phyloP scores from a whole-genome alignment of 306 rosid species.

The Nissolia schottii region DNA sequence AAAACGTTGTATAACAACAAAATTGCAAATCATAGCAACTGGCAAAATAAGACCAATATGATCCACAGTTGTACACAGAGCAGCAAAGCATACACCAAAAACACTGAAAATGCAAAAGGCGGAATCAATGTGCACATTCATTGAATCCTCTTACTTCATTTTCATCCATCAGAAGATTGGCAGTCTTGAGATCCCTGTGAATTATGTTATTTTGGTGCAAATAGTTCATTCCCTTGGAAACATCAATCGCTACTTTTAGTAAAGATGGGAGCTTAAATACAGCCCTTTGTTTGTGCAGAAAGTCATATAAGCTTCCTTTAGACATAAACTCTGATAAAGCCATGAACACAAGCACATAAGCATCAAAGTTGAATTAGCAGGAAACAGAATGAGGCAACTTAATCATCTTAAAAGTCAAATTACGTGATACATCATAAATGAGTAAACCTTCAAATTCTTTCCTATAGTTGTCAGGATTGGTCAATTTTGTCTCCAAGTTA shows the following conservation, averaged over 20 bases:
- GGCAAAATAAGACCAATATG: slow-evolving; percentile 2
- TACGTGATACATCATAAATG: slow-evolving; percentile 18
- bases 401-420: slow-evolving; percentile 30
- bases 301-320: slow-evolving; percentile 89
- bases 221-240: slow-evolving; percentile 96
- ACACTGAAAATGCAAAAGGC: slow-evolving; percentile 15
- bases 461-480: too few relatives aligned
- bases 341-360: slow-evolving; percentile 36
- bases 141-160: slow-evolving; percentile 63
- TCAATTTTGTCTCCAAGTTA: too few relatives aligned
- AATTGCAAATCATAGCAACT: too few relatives aligned
- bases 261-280: slow-evolving; percentile 89
- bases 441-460: too few relatives aligned
- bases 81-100: slow-evolving; percentile 15
- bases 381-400: slow-evolving; percentile 17
- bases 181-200: slow-evolving; percentile 99
- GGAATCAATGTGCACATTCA: slow-evolving; percentile 25
- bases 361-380: slow-evolving; percentile 28
- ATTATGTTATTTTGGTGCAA: slow-evolving; percentile 97
- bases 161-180: slow-evolving; percentile 99
- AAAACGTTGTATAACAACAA: not conserved
- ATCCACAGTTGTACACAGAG: not conserved
- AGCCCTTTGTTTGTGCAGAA: slow-evolving; percentile 91
- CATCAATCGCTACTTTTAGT: slow-evolving; percentile 87
- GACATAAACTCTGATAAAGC: slow-evolving; percentile 87